These are phyloP conservation scores for Termitomyces sp. DNA, from an alignment of 1,284 basidiomycete genomes.

Conservation along the genomic window DNA sequence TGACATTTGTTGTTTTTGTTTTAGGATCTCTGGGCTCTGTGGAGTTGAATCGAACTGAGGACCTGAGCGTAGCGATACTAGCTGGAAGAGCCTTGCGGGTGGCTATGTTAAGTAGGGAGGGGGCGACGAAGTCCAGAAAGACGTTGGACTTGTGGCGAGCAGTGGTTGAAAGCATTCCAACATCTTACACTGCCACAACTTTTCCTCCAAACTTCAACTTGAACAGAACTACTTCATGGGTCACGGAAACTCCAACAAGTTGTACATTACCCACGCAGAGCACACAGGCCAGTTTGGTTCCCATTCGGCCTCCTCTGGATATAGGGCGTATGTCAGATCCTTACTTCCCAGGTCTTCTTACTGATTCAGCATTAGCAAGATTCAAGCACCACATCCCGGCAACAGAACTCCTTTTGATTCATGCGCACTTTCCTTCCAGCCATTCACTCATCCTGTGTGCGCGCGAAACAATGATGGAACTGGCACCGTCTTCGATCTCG, in stretches of 20 bases:
- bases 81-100: neutral
- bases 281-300: slow-evolving; percentile 74
- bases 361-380: slow-evolving; percentile 44
- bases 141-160: slow-evolving; percentile 22
- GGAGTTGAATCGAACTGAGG: slow-evolving; percentile 11
- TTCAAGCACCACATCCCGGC: slow-evolving; percentile 56
- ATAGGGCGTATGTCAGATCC: slow-evolving; percentile 49
- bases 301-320: slow-evolving; percentile 74
- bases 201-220: neutral
- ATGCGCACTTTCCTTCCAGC: slow-evolving; percentile 89
- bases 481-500: slow-evolving; percentile 79
- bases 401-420: slow-evolving; percentile 82
- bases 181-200: slow-evolving; percentile 13
- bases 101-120: slow-evolving; percentile 16
- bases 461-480: slow-evolving; percentile 76
- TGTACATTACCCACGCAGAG: slow-evolving; percentile 83
- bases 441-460: slow-evolving; percentile 86
- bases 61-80: neutral
- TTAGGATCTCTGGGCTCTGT: slow-evolving; percentile 20
- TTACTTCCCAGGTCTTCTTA: neutral
- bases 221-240: slow-evolving; percentile 56
- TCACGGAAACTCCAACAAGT: slow-evolving; percentile 80
- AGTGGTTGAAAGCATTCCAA: slow-evolving; percentile 32
- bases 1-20: slow-evolving; percentile 19
- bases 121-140: slow-evolving; percentile 33